Evolutionary conservation across 805 yeast genomes (phyloP), one percentile per base, ranked within the genome.

Genomic region (Cyberlindnera petersonii): DNA sequence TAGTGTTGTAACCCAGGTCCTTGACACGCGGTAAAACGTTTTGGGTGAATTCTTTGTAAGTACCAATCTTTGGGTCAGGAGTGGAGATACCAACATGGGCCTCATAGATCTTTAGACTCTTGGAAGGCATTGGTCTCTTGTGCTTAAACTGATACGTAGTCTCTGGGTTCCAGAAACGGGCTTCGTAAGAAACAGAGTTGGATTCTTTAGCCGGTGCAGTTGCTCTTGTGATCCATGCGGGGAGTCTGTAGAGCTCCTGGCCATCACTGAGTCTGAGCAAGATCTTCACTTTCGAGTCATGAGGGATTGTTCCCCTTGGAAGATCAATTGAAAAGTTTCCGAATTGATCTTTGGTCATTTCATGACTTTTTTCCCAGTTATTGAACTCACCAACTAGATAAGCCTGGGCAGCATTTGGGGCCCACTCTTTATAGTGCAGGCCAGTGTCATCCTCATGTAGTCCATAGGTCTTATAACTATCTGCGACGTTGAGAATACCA

Each of bases 51-150:
- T 91, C 94, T 48, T 75, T 79, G 63, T 91, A 91, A 10, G 91
- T 64, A 3, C 95, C 96, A 37, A 93, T 66, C 42, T 76, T 77
- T 24, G 93, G 89, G 42, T 91, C 93, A 1, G 95, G 89, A 3
- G 95, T 79, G 0, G 97, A 88, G 43, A 91, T 91, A 22, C 98
- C 98, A 20, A 86, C 77, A 59, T 91, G 98, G 23, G 97, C 96
- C 64, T 91, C 98, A 63, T 91, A 91, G 40, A 91, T 84, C 59
- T 84, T 79, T 47, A 83, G 64, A 9, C 77, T 72, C 29, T 61
- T 64, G 26, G 57, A 50, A 22, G 75, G 63, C 8, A 55, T 53
- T 0, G 97, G 96, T 48, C 95, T 69, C 24, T 60, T 37, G 59
- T 86, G 61, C 59, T 80, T 73, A 66, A 85, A 86, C 18, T 65